Evolutionary conservation across 2,329 filamentous ascomycete genomes (phyloP).

Genomic region (Arthroderma sp.): DNA sequence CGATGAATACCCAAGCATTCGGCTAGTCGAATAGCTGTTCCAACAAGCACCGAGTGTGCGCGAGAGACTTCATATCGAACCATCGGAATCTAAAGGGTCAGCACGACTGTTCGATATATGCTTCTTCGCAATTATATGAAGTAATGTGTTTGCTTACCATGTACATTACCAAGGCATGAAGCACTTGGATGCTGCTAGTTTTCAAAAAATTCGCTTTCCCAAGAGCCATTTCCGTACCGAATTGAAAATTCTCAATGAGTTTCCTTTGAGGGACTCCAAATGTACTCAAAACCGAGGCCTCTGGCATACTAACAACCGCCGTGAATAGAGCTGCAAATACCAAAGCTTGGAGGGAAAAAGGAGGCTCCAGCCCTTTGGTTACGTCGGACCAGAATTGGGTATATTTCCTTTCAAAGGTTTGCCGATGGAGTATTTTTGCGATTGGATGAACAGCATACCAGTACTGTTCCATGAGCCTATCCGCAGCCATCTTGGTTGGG

Average conservation of each 20-base stretch:
- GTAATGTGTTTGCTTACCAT: conserved; percentile 37
- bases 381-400: conserved; percentile 52
- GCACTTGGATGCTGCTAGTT: conserved; percentile 58
- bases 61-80: conserved; percentile 60
- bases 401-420: conserved; percentile 54
- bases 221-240: conserved; percentile 54
- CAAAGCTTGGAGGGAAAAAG: conserved; percentile 52
- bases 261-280: conserved; percentile 45
- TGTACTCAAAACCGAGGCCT: conserved; percentile 38
- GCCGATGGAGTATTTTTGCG: conserved; percentile 53
- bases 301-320: conserved; percentile 52
- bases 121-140: too few relatives aligned
- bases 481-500: conserved; percentile 44
- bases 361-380: conserved; percentile 46
- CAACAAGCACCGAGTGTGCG: conserved; percentile 58
- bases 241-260: conserved; percentile 50
- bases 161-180: conserved; percentile 68
- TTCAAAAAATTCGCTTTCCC: conserved; percentile 57
- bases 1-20: conserved; percentile 67
- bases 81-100: conserved; percentile 45
- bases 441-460: conserved; percentile 56
- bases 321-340: conserved; percentile 59
- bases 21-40: conserved; percentile 58
- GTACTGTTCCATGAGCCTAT: conserved; percentile 54
- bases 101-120: too few relatives aligned